Base-by-base conservation (phyloP, 2,329 filamentous ascomycete genomes). In the Chalaropsis ovoidea region DNA sequence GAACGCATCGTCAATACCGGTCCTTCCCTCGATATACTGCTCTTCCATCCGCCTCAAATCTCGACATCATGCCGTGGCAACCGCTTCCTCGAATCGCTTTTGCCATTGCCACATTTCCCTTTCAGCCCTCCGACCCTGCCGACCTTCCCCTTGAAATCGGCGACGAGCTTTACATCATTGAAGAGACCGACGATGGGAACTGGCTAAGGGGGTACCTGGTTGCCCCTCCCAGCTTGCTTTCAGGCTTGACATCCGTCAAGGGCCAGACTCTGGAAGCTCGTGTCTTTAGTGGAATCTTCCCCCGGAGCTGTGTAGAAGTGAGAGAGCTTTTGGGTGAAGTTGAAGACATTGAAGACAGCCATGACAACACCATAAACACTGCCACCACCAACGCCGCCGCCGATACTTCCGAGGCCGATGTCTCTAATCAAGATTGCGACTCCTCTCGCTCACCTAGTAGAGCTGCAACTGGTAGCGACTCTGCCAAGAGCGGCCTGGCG, bases 261-360 rank as follows among this genome's bases (percentile, higher is more conserved):
- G 93, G 94, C 61, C 90, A 96, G 75, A 95, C 92, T 0, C 85
- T 97, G 41, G 93, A 97, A 77, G 91, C 93, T 67, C 86, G 94
- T 69, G 94, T 99, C 67, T 99, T 97, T 74, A 96, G 92, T n/a
- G 94, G 94, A 71, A 95, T 99, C 72, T 99, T 99, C 73, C 94
- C 94, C 11, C 84, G 89, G 70, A 94, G 87, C 74, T 99, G 93
- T 71, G 93, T 99, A 67, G 91, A 99, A 76, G 87, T 99, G 67
- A 86, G 93, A 70, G 94, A 99, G 77, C 86, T 96, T 65, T 82
- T 99, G 43, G 91, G 89, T 68, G 90, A 93, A 68, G 78, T 80
- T 4, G 86, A 88, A 65, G 79, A 82, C 13, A 75, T 74, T 2
- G 78, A 82, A 63, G 75, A 78, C 22, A 73, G 76, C 65, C 76